Percentiles rank a stretch among this genome's conserved stretches.
Conservation (phyloP, 768 basidiomycete species). For the Lentinula raphanica region DNA sequence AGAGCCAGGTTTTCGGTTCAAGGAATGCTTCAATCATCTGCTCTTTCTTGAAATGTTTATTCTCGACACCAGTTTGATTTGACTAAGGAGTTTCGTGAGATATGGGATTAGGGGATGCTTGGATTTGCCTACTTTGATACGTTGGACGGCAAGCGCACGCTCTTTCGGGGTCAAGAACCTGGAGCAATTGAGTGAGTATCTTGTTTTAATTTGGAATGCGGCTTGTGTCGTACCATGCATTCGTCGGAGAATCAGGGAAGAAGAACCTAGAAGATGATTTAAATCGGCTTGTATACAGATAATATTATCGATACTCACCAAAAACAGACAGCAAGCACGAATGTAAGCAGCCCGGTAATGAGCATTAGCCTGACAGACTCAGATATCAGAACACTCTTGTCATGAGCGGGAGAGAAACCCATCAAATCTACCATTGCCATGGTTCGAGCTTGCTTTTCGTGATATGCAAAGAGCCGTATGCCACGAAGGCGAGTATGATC, state of each 20-base stretch:
- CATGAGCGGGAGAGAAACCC: neutral
- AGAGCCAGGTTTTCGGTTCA: slow-evolving; percentile 72
- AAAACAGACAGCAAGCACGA: slow-evolving; percentile 45
- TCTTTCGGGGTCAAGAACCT: slow-evolving; percentile 62
- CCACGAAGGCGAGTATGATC: slow-evolving; percentile 62
- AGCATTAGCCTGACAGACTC: slow-evolving; percentile 53
- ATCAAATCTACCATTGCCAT: slow-evolving; percentile 44
- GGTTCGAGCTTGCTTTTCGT: slow-evolving; percentile 37
- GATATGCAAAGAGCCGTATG: slow-evolving; percentile 51
- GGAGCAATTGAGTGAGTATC: neutral
- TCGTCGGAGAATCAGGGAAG: slow-evolving; percentile 74
- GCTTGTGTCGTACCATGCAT: slow-evolving; percentile 39
- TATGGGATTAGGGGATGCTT: neutral
- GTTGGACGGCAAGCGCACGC: slow-evolving; percentile 51
- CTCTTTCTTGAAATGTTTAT: slow-evolving; percentile 74
- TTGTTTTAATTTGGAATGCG: neutral
- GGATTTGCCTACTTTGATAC: slow-evolving; percentile 37
- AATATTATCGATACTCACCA: slow-evolving; percentile 36
- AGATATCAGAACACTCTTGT: neutral
- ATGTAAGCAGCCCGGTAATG: slow-evolving; percentile 58
- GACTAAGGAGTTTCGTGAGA: slow-evolving; percentile 28
- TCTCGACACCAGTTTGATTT: slow-evolving; percentile 80
- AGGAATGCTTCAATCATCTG: slow-evolving; percentile 52
- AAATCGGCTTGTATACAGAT: too few species aligned
- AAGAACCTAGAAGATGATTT: too few species aligned